Evolutionary conservation across 495 filamentous ascomycete genomes (phyloP).

Genomic region (Recurvomyces mirabilis): DNA sequence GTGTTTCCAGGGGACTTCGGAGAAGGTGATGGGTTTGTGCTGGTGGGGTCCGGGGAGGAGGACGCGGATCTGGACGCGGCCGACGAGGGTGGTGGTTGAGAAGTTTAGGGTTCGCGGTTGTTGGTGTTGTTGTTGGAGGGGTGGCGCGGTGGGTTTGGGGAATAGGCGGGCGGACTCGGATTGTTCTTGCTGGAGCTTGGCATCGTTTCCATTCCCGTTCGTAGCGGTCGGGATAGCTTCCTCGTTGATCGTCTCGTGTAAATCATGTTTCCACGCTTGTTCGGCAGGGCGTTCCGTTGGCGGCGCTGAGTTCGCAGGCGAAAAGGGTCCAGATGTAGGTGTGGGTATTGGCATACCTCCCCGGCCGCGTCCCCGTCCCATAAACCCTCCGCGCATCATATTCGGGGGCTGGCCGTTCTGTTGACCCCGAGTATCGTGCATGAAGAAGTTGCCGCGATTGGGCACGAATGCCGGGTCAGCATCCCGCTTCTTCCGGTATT

Average conservation of each 20-base stretch:
- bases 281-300: conserved; percentile 47
- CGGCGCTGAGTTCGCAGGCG: conserved; percentile 41
- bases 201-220: not conserved
- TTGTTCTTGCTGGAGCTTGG: not conserved
- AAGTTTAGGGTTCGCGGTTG: conserved; percentile 35
- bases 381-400: conserved; percentile 3
- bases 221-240: conserved; percentile 10
- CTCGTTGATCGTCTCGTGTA: conserved; percentile 65
- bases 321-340: conserved; percentile 49
- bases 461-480: conserved; percentile 90
- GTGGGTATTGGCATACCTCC: conserved; percentile 38
- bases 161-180: conserved; percentile 14
- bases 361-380: conserved; percentile 45
- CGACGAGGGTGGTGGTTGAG: conserved; percentile 54
- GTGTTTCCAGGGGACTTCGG: conserved; percentile 63
- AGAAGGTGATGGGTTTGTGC: conserved; percentile 56
- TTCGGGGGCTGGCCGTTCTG: conserved; percentile 4
- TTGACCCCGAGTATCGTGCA: conserved; percentile 55
- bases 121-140: not conserved
- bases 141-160: conserved; percentile 3
- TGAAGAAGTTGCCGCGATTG: conserved; percentile 89
- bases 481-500: conserved; percentile 75
- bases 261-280: conserved; percentile 83
- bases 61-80: conserved; percentile 74
- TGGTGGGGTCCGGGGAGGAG: conserved; percentile 65